Conservation (phyloP, 2,329 filamentous ascomycete species). For the Chaetomiaceae sp. region DNA sequence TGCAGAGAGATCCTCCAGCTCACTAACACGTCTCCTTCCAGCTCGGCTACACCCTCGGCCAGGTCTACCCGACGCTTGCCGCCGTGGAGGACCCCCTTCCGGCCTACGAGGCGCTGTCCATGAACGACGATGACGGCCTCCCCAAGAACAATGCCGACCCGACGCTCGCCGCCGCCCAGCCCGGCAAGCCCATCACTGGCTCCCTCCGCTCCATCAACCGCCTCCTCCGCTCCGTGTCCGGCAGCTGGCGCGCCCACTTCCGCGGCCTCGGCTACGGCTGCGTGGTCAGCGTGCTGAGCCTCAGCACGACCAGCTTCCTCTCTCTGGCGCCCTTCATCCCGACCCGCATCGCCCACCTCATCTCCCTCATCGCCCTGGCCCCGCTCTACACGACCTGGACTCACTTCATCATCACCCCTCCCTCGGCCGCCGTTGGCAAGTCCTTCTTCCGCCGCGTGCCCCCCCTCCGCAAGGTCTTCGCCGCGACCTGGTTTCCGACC, state of each 20-base stretch:
- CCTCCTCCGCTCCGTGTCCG: slow-evolving; percentile 55
- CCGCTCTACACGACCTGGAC: slow-evolving; percentile 76
- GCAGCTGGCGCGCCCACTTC: slow-evolving; percentile 62
- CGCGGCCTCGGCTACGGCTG: slow-evolving; percentile 58
- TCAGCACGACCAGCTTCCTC: slow-evolving; percentile 37
- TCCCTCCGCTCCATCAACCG: slow-evolving; percentile 48
- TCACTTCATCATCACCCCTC: slow-evolving; percentile 66
- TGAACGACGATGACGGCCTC: slow-evolving; percentile 32
- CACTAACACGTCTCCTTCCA: slow-evolving; percentile 24
- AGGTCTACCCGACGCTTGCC: slow-evolving; percentile 50
- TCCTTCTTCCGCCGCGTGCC: slow-evolving; percentile 67
- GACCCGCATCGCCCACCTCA: slow-evolving; percentile 39
- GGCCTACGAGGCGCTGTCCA: slow-evolving; percentile 48
- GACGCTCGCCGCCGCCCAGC: slow-evolving; percentile 31
- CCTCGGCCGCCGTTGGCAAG: slow-evolving; percentile 53
- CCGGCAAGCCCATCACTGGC: slow-evolving; percentile 41
- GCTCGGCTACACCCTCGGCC: slow-evolving; percentile 47
- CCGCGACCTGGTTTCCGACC: slow-evolving; percentile 64
- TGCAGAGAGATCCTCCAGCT: not conserved
- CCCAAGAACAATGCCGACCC: slow-evolving; percentile 33
- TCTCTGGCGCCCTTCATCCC: slow-evolving; percentile 30
- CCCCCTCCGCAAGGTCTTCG: slow-evolving; percentile 57
- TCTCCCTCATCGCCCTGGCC: slow-evolving; percentile 57
- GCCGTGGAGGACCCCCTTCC: slow-evolving; percentile 56
- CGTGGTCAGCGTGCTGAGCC: slow-evolving; percentile 32